Percentiles rank a stretch among this genome's conserved stretches.
Conservation (phyloP, 208 protist genomes). For the Wallacemonas sp. region DNA sequence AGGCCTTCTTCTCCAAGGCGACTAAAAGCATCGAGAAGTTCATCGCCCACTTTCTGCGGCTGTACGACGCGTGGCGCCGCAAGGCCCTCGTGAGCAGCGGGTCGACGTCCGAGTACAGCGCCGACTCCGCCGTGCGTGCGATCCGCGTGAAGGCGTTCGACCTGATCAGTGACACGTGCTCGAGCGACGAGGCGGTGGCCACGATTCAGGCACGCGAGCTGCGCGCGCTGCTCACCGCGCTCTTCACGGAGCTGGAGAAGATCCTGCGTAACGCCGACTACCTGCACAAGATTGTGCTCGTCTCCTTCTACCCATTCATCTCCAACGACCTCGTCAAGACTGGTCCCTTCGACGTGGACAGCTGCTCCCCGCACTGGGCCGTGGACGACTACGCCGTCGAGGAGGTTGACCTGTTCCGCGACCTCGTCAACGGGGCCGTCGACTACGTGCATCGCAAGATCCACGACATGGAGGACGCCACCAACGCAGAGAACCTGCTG, state of each 20-base stretch:
- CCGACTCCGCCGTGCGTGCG: conserved; percentile 54
- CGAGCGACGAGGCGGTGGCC: conserved; percentile 73
- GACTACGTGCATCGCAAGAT: conserved; percentile 18
- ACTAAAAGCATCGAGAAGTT: conserved; percentile 66
- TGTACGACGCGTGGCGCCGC: conserved; percentile 81
- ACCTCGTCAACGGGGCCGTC: conserved; percentile 17
- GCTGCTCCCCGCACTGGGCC: conserved; percentile 47
- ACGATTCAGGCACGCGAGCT: conserved; percentile 63
- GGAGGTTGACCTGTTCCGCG: conserved; percentile 30
- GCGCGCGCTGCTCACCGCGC: conserved; percentile 60
- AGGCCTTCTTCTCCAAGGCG: conserved; percentile 70
- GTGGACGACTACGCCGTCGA: conserved; percentile 34
- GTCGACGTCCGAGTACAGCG: conserved; percentile 23
- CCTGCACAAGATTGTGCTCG: conserved; percentile 64
- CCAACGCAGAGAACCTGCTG: conserved; percentile 2
- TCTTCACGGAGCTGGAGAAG: conserved; percentile 83
- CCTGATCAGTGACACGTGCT: conserved; percentile 53
- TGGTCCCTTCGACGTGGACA: conserved; percentile 44
- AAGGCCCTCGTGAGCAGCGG: conserved; percentile 33
- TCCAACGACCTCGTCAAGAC: conserved; percentile 46
- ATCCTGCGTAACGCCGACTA: conserved; percentile 83
- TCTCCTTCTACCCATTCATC: conserved; percentile 76
- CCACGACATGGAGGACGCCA: conserved; percentile 11
- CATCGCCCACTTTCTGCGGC: conserved; percentile 65
- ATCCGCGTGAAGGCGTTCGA: conserved; percentile 60